Conservation (phyloP, 306 rosid genomes). For the Acacia confusa region DNA sequence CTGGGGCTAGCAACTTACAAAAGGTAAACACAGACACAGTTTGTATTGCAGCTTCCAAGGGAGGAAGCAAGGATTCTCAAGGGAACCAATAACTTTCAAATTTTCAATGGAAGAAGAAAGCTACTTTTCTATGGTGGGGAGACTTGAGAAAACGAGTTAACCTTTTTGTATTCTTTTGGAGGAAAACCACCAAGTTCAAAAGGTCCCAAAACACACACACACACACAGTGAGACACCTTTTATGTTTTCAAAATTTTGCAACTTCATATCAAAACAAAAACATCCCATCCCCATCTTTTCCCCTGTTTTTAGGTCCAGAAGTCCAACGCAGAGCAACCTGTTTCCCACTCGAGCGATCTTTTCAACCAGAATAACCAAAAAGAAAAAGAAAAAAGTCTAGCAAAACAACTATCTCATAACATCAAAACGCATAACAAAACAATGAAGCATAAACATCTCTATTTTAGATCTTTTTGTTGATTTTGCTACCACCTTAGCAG, state of each 20-base stretch:
- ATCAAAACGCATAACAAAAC: slow-evolving; percentile 4
- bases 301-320: slow-evolving; percentile 38
- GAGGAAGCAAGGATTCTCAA: slow-evolving; percentile 19
- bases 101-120: slow-evolving; percentile 26
- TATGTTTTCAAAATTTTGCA: slow-evolving; percentile 37
- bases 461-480: slow-evolving; percentile 25
- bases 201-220: slow-evolving; percentile 28
- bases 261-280: slow-evolving; percentile 13
- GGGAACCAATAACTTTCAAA: slow-evolving; percentile 23
- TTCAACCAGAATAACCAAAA: slow-evolving; percentile 4
- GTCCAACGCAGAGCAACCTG: slow-evolving; percentile 19
- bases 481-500: slow-evolving; percentile 31
- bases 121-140: neutral
- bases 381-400: slow-evolving; percentile 14
- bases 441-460: neutral
- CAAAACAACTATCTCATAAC: slow-evolving; percentile 12
- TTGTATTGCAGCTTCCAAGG: neutral
- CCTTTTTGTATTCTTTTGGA: slow-evolving; percentile 55
- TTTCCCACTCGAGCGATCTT: slow-evolving; percentile 26
- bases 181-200: slow-evolving; percentile 36
- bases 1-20: neutral
- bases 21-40: neutral
- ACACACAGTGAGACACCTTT: slow-evolving; percentile 38
- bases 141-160: slow-evolving; percentile 15
- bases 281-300: slow-evolving; percentile 40